phyloP scores from a whole-genome alignment of 2,329 filamentous ascomycete genomes.

The Fusarium camptoceras region DNA sequence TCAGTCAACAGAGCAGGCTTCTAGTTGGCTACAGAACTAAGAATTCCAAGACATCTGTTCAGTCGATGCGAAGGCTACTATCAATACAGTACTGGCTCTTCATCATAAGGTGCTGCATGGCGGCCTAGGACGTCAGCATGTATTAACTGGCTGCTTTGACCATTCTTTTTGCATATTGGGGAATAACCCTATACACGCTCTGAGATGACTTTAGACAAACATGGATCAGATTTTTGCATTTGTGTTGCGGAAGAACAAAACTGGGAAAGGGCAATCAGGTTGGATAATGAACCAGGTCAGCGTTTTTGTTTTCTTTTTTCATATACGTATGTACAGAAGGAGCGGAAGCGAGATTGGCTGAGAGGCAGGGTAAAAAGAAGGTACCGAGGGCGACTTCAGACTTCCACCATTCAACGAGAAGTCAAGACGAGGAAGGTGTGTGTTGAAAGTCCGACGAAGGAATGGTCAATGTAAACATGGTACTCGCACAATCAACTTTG shows the following conservation, averaged over 20 bases:
- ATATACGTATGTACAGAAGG: slow-evolving; percentile 40
- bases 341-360: slow-evolving; percentile 7
- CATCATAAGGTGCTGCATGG: background rate
- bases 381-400: slow-evolving; percentile 33
- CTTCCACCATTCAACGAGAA: slow-evolving; percentile 9
- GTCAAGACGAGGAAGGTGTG: background rate
- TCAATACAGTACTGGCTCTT: background rate
- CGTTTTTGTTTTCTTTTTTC: slow-evolving; percentile 11
- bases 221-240: slow-evolving; percentile 26
- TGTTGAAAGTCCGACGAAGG: background rate
- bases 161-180: slow-evolving; percentile 20
- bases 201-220: slow-evolving; percentile 40
- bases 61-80: slow-evolving; percentile 14
- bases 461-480: slow-evolving; percentile 1
- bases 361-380: slow-evolving; percentile 24
- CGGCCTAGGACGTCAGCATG: background rate
- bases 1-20: slow-evolving; percentile 47
- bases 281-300: slow-evolving; percentile 3
- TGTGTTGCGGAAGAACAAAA: slow-evolving; percentile 17
- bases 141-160: slow-evolving; percentile 23
- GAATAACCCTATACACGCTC: slow-evolving; percentile 40
- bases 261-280: slow-evolving; percentile 3
- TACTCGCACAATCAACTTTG: background rate
- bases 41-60: slow-evolving; percentile 14
- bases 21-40: slow-evolving; percentile 39